Base-by-base conservation (phyloP, 768 basidiomycete genomes). In the Jaapia argillacea region DNA sequence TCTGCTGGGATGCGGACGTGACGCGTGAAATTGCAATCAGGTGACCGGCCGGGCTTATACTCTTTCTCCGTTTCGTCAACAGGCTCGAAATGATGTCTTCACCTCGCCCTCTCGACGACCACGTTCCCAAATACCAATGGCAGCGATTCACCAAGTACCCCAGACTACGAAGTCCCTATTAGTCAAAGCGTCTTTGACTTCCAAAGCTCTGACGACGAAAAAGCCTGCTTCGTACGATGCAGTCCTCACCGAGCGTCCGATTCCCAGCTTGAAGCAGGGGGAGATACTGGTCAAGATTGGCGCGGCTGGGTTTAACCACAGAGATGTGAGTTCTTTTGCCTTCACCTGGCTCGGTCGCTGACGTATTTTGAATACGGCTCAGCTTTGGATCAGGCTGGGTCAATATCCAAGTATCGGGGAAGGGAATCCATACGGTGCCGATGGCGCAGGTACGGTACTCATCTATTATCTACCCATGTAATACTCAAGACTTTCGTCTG, bases 371-470 rank as follows among this genome's bases (percentile, higher is more conserved):
- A 36, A 36, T 33, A 36, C 36, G 12, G 25, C 22, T 14, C 48
- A 89, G 85, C 64, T 85, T 7, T 89, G 86, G 86, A 76, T 84
- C 25, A 69, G 83, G 20, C 71, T 69, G 45, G 81, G 81, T 6
- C 61, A 65, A 54, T 87, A 89, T 52, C 84, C 85, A 0, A 65
- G 66, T 6, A 79, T 87, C 36, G 61, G 59, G 2, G 57, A 74
- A 24, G 85, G 75, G 14, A 73, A 65, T 42, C 72, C 77, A 14
- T 69, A 84, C 6, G 86, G 85, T 12, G 69, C 77, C 21, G 86
- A 89, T 51, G 85, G 80, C 20, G 84, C 81, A 58, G 86, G 85
- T 80, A 46, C 42, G 68, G 14, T 40, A 24, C 41, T 24, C 26
- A 12, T 20, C 26, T 35, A 6, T 24, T 40, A 42, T 38, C 24